phyloP scores from a whole-genome alignment of 2,329 filamentous ascomycete species.

The Sclerotinia minor region DNA sequence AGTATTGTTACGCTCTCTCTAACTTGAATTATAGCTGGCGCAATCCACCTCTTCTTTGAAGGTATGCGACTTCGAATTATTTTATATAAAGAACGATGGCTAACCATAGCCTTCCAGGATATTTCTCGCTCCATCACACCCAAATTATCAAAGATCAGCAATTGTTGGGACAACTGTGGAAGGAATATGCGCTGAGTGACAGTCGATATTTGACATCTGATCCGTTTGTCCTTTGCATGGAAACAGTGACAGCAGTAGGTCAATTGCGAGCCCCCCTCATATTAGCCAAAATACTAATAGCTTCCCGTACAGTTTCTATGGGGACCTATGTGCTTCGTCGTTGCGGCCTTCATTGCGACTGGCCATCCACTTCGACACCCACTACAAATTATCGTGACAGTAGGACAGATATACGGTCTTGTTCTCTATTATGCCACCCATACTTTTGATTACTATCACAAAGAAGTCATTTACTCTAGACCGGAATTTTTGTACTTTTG shows the following conservation, averaged over 20 bases:
- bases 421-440: slow-evolving; percentile 63
- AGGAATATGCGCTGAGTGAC: slow-evolving; percentile 58
- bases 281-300: not conserved
- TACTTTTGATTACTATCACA: slow-evolving; percentile 50
- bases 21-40: slow-evolving; percentile 33
- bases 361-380: slow-evolving; percentile 51
- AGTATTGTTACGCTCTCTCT: not conserved
- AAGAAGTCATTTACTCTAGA: slow-evolving; percentile 53
- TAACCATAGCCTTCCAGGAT: slow-evolving; percentile 40
- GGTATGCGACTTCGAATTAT: slow-evolving; percentile 31
- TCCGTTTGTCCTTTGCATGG: slow-evolving; percentile 57
- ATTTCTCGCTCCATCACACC: slow-evolving; percentile 50
- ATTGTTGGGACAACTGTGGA: slow-evolving; percentile 57
- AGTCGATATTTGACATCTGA: slow-evolving; percentile 56
- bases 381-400: slow-evolving; percentile 47
- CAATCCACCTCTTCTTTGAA: slow-evolving; percentile 42
- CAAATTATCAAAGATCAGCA: slow-evolving; percentile 46
- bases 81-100: not conserved
- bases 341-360: slow-evolving; percentile 49
- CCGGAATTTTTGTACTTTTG: slow-evolving; percentile 63
- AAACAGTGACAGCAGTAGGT: slow-evolving; percentile 51
- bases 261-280: not conserved
- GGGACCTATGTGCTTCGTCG: slow-evolving; percentile 59
- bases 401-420: slow-evolving; percentile 52
- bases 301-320: slow-evolving; percentile 48